phyloP scores from a whole-genome alignment of 2,329 filamentous ascomycete genomes.

The Penicillium palitans region DNA sequence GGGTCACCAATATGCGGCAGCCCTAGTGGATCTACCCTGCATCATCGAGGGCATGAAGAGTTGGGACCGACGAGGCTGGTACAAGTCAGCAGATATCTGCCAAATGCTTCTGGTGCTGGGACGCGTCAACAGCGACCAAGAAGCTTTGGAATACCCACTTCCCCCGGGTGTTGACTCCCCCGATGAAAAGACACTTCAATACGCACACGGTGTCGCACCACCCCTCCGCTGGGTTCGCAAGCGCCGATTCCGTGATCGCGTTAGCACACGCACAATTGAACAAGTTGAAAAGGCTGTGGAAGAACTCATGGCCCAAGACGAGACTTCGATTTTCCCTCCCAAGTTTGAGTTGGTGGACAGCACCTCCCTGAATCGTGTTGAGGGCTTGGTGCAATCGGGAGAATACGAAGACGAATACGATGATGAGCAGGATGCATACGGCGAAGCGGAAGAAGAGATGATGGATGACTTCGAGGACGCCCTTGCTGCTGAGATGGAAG shows the following conservation, averaged over 20 bases:
- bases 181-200: constrained; percentile 64
- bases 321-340: constrained; percentile 56
- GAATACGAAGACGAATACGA: constrained; percentile 51
- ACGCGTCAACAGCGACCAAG: constrained; percentile 63
- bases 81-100: constrained; percentile 84
- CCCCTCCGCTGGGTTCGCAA: constrained; percentile 84
- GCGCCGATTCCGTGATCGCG: constrained; percentile 77
- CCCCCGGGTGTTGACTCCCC: constrained; percentile 65
- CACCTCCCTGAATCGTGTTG: constrained; percentile 47
- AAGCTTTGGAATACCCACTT: constrained; percentile 65
- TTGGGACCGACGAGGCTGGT: constrained; percentile 84
- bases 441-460: constrained; percentile 49
- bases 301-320: constrained; percentile 69
- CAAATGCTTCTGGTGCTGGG: constrained; percentile 85
- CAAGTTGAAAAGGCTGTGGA: constrained; percentile 80
- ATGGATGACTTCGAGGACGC: constrained; percentile 44
- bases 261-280: constrained; percentile 80
- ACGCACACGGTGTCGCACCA: constrained; percentile 82
- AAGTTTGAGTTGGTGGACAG: constrained; percentile 65
- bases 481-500: constrained; percentile 48
- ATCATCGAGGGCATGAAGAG: constrained; percentile 91
- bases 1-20: constrained; percentile 71
- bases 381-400: constrained; percentile 46
- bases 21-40: constrained; percentile 79
- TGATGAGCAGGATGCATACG: constrained; percentile 52